phyloP scores from a whole-genome alignment of 2,329 filamentous ascomycete genomes.

The Alternaria arbusti region DNA sequence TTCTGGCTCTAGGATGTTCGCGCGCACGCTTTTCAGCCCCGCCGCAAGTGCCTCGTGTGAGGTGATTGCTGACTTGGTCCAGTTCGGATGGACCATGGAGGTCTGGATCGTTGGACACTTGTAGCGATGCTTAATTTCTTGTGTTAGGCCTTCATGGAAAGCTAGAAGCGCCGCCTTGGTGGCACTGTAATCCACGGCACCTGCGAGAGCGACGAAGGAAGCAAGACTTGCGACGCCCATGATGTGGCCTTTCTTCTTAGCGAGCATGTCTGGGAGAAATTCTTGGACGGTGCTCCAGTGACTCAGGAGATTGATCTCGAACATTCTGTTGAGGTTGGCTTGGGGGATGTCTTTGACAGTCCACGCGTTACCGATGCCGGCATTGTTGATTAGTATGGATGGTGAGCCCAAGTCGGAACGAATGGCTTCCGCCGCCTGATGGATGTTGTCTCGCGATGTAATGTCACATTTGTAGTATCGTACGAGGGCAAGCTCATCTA shows the following conservation, averaged over 20 bases:
- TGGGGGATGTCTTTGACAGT: conserved; percentile 41
- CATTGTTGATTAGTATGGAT: conserved; percentile 48
- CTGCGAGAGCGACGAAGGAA: conserved; percentile 41
- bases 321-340: conserved; percentile 32
- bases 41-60: conserved; percentile 33
- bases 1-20: conserved; percentile 47
- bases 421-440: conserved; percentile 37
- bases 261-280: conserved; percentile 47
- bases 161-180: conserved; percentile 44
- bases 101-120: conserved; percentile 53
- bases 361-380: conserved; percentile 44
- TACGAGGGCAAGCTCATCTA: conserved; percentile 30
- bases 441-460: conserved; percentile 38
- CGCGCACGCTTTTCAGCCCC: conserved; percentile 40
- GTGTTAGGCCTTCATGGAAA: conserved; percentile 45
- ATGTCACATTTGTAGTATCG: conserved; percentile 44
- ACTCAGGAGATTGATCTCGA: conserved; percentile 46
- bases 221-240: conserved; percentile 46
- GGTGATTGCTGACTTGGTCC: conserved; percentile 50
- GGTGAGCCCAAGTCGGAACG: conserved; percentile 41
- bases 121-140: conserved; percentile 52
- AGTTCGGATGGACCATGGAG: conserved; percentile 52
- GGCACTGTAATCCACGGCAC: conserved; percentile 43
- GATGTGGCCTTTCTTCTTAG: conserved; percentile 46
- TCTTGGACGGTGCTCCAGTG: conserved; percentile 48